Evolutionary conservation across 192 early-diverging fungal genomes (phyloP), one percentile per base, ranked within the genome.

Genomic region (Podila epigama): DNA sequence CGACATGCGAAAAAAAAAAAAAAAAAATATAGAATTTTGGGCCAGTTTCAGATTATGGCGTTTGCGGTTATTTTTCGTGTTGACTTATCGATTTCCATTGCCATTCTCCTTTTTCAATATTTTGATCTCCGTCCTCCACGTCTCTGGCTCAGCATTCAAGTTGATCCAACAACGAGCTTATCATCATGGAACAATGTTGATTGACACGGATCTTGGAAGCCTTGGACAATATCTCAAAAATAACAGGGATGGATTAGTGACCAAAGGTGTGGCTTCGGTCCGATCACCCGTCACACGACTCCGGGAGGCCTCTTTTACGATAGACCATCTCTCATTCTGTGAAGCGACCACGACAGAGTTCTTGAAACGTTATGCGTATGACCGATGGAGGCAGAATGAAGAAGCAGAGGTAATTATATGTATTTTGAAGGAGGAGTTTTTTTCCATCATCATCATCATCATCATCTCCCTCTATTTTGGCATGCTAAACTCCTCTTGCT

Each of bases 161-260:
- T 75, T 99, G 54, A 95, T 92, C 55, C 89, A 85, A 59, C 58
- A 77, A 8, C 75, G 92, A 56, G 93, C 96, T 3, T 97, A 97
- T 70, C 96, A 97, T 75, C 98, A 99, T 75, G 98, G 98, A 48
- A 99, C 98, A 7, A 97, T 99, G 98, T 81, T 99, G 39, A 97
- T 99, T 58, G 89, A 96, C 66, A 83, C 95, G 8, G 92, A 98
- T 79, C 84, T 97, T 37, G 63, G 68, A 10, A 44, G 55, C 13
- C 48, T 79, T 13, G 68, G 65, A 11, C 71, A 69, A 16, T 85
- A 81, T 41, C 58, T 79, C 29, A 70, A 75, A 39, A 59, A 37
- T 48, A 28, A 63, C 36, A 60, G 81, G 87, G 82, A 79, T 56
- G 85, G 84, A 37, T 83, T 99, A 20, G 83, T 86, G 5, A 92